A percentile compares a stretch with the other conserved stretches of the same genome.
phyloP scores from a whole-genome alignment of 2,329 filamentous ascomycete genomes.

The Lanzia echinophila region DNA sequence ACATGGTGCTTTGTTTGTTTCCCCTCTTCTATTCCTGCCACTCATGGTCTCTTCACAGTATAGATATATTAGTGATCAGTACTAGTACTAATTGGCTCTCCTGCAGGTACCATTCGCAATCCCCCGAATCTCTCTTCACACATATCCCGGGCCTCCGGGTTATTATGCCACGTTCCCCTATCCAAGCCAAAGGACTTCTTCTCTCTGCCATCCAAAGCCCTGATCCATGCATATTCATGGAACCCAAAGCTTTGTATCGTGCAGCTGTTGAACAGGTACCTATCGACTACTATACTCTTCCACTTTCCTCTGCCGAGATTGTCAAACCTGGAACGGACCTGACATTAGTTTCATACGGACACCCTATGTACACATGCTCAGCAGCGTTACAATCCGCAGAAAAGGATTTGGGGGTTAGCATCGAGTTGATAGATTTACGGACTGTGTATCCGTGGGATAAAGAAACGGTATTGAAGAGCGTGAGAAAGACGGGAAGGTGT shows the following conservation, averaged over 20 bases:
- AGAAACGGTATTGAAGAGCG: constrained; percentile 56
- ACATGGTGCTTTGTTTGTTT: constrained; percentile 57
- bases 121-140: constrained; percentile 63
- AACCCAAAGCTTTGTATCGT: constrained; percentile 67
- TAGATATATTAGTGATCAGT: not conserved
- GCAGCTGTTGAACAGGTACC: constrained; percentile 69
- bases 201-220: constrained; percentile 55
- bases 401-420: constrained; percentile 56
- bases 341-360: constrained; percentile 64
- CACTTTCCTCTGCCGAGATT: constrained; percentile 62
- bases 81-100: constrained; percentile 13
- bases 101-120: constrained; percentile 60
- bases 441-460: constrained; percentile 71
- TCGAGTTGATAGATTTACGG: constrained; percentile 65
- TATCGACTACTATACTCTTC: constrained; percentile 58
- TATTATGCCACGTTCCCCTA: constrained; percentile 62
- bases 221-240: constrained; percentile 70
- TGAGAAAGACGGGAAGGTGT: constrained; percentile 62
- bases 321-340: constrained; percentile 60
- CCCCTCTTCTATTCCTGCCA: not conserved
- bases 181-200: constrained; percentile 65
- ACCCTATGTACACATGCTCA: constrained; percentile 62
- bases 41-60: not conserved
- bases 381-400: constrained; percentile 60
- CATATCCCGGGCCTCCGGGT: constrained; percentile 65